A percentile compares a stretch with the other conserved stretches of the same genome.
Evolutionary conservation across 805 yeast species (phyloP).

Genomic region (Yamadazyma scolyti): DNA sequence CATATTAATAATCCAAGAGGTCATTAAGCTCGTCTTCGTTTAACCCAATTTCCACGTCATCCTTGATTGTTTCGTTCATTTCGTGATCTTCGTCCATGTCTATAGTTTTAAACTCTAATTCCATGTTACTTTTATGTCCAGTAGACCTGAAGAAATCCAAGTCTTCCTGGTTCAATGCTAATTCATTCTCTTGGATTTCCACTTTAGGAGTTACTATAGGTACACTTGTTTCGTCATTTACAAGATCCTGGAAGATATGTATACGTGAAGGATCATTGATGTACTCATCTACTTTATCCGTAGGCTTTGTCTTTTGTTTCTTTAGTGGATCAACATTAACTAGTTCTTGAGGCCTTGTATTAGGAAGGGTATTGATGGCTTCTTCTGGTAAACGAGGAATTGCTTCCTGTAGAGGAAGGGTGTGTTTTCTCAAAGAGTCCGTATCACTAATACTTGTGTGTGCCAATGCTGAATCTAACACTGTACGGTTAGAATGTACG

Average conservation of each 20-base stretch:
- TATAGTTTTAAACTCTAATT: no score
- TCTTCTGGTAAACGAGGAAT: not conserved
- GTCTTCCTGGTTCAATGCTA: not conserved
- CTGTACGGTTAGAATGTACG: slow-evolving; percentile 3
- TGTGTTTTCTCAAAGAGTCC: slow-evolving; percentile 21
- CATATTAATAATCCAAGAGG: slow-evolving; percentile 27
- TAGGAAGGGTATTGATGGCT: slow-evolving; percentile 5
- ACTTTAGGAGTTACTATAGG: slow-evolving; percentile 12
- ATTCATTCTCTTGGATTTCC: slow-evolving; percentile 2
- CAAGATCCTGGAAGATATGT: slow-evolving; percentile 9
- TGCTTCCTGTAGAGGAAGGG: slow-evolving; percentile 4
- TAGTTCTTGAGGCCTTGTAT: slow-evolving; percentile 2
- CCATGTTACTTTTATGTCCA: not conserved
- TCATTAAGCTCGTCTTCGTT: slow-evolving; percentile 29
- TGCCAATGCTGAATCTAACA: slow-evolving; percentile 16
- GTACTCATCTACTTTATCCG: slow-evolving; percentile 13
- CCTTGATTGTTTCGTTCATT: slow-evolving; percentile 5
- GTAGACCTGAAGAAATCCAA: not conserved
- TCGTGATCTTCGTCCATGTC: not conserved
- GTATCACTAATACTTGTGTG: slow-evolving; percentile 18
- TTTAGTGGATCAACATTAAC: slow-evolving; percentile 13
- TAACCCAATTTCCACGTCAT: slow-evolving; percentile 25
- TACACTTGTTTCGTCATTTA: slow-evolving; percentile 19
- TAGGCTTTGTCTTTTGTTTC: slow-evolving; percentile 7
- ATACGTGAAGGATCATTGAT: slow-evolving; percentile 7